Base-by-base conservation (phyloP, 1,139 yeast species). In the Torulaspora globosa region DNA sequence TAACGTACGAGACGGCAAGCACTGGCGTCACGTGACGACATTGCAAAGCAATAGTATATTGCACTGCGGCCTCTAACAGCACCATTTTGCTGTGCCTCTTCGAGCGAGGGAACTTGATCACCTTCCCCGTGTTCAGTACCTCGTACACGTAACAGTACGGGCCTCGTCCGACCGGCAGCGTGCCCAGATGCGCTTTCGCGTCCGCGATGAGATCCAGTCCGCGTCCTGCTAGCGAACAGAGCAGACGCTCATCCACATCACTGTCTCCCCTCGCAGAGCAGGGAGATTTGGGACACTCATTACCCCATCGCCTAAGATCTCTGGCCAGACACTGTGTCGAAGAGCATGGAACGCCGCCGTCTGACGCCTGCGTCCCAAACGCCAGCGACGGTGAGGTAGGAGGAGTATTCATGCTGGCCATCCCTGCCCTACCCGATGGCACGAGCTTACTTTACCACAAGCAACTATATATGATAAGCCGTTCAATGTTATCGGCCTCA, bases 1-100 rank as follows among this genome's bases (percentile, higher is more conserved):
- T 43, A 14, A 54, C 37, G 39, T 52, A 51, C 14, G 58, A 45
- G n/a, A 54, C 26, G 1, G 55, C 56, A 26, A 42, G 24, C 34
- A 51, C 49, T 9, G 55, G 53, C 11, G 50, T 46, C 12, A 53
- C 47, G 28, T 48, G 43, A 21, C 15, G 27, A 19, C 41, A 43
- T 10, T 14, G 16, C 23, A 14, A 8, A 16, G 23, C 12, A 18
- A 41, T 16, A 16, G 36, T 35, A 2, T 44, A 32, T 10, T 50
- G 43, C 5, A 47, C 39, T 19, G 39, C 23, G 2, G 51, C 53
- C 26, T 52, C 55, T 16, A 32, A 36, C 21, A 52, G 30, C 19
- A 48, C 41, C 10, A 27, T 14, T 11, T 14, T 36, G 12, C 28
- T 14, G 15, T 36, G 37, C 23, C 33, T 36, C 29, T 23, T 36